Percentiles rank a stretch among this genome's conserved stretches.
phyloP scores from a whole-genome alignment of 2,329 filamentous ascomycete species.

The Tolypocladium guangdongense region DNA sequence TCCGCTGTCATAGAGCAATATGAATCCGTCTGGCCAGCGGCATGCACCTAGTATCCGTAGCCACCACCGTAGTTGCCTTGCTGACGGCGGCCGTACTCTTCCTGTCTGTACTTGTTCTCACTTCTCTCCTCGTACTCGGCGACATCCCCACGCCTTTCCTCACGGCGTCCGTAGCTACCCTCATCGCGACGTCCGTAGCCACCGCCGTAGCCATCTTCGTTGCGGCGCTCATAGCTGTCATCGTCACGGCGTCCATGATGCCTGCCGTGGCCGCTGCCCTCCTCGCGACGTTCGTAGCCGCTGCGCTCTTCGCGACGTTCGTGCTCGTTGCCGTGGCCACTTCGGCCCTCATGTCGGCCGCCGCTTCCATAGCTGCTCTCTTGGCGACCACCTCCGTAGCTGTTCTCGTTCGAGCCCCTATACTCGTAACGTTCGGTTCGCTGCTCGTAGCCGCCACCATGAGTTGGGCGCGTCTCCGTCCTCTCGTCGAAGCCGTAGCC shows the following conservation, averaged over 20 bases:
- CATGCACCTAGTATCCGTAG: conserved; percentile 1
- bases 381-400: conserved; percentile 8
- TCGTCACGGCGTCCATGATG: conserved; percentile 9
- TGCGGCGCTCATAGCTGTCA: not conserved
- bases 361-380: conserved; percentile 12
- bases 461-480: conserved; percentile 39
- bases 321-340: conserved; percentile 13
- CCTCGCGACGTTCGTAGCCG: conserved; percentile 1
- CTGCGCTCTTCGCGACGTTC: conserved; percentile 10
- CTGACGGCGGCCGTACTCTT: conserved; percentile 9
- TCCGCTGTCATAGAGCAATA: not conserved
- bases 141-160: conserved; percentile 13
- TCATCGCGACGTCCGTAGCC: conserved; percentile 4
- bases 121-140: conserved; percentile 10
- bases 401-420: conserved; percentile 20
- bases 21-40: not conserved
- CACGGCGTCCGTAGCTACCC: conserved; percentile 1
- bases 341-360: conserved; percentile 14
- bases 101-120: conserved; percentile 1
- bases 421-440: conserved; percentile 43
- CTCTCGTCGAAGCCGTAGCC: conserved; percentile 49
- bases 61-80: conserved; percentile 16
- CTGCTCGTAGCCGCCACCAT: conserved; percentile 47
- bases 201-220: conserved; percentile 7
- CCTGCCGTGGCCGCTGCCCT: conserved; percentile 1